phyloP scores from a whole-genome alignment of 2,329 filamentous ascomycete species.

The Teratosphaeria gauchensis region DNA sequence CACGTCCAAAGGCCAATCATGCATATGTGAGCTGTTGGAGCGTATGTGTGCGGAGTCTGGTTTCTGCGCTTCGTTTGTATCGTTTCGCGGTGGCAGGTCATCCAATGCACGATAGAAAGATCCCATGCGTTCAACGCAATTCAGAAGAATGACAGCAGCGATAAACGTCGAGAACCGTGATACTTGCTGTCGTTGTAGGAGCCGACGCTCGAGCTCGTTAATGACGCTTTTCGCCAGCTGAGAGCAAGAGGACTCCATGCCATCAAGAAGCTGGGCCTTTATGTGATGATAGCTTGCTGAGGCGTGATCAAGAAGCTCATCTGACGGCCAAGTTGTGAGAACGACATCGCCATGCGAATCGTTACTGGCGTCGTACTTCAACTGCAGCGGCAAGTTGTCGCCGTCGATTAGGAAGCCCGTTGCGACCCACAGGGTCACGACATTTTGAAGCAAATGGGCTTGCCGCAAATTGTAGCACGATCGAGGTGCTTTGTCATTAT shows the following conservation, averaged over 20 bases:
- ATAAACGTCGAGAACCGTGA: constrained; percentile 51
- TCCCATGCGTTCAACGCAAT: constrained; percentile 50
- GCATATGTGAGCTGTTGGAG: background rate
- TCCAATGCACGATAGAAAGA: constrained; percentile 39
- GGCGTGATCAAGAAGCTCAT: constrained; percentile 3
- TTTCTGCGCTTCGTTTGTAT: background rate
- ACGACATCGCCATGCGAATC: constrained; percentile 23
- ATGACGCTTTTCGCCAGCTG: constrained; percentile 45
- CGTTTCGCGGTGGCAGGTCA: background rate
- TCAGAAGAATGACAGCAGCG: constrained; percentile 48
- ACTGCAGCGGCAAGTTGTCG: constrained; percentile 36
- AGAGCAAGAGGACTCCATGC: constrained; percentile 45
- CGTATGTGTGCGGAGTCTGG: background rate
- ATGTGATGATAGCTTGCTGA: constrained; percentile 35
- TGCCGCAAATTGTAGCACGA: constrained; percentile 28
- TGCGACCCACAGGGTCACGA: constrained; percentile 47
- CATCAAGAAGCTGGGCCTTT: constrained; percentile 44
- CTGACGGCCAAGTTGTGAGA: background rate
- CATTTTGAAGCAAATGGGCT: constrained; percentile 36
- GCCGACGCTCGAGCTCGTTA: constrained; percentile 51
- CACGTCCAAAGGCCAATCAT: constrained; percentile 45
- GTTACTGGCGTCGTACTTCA: constrained; percentile 36
- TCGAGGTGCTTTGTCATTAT: constrained; percentile 1
- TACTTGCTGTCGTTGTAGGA: constrained; percentile 48
- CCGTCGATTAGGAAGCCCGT: constrained; percentile 43